Evolutionary conservation across 2,329 filamentous ascomycete genomes (phyloP).

Genomic region (Calonectria multiphialidica): DNA sequence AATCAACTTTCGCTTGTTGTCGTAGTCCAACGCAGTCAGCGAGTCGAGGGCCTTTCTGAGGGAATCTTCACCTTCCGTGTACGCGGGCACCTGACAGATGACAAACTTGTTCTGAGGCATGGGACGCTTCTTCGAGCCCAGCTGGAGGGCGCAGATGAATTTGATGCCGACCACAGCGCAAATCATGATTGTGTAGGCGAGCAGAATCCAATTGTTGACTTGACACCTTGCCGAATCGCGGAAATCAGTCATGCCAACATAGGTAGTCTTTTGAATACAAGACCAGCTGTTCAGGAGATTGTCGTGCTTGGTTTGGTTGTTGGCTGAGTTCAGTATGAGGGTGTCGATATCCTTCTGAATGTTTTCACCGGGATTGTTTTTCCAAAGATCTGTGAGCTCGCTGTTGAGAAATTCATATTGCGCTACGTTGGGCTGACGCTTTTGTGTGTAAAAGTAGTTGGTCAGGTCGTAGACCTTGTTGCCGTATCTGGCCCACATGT

Average conservation of each 20-base stretch:
- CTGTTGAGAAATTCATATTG: conserved; percentile 79
- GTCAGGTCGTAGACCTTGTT: conserved; percentile 88
- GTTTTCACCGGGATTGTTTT: conserved; percentile 81
- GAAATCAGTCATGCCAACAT: conserved; percentile 87
- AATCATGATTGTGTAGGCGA: conserved; percentile 88
- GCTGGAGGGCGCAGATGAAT: conserved; percentile 91
- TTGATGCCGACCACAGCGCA: conserved; percentile 85
- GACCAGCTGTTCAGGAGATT: conserved; percentile 75
- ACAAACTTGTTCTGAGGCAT: conserved; percentile 97
- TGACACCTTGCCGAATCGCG: conserved; percentile 80
- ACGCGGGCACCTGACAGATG: conserved; percentile 97
- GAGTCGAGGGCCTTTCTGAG: conserved; percentile 94
- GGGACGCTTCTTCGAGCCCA: conserved; percentile 90
- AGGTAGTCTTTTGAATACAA: conserved; percentile 89
- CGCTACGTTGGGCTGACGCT: conserved; percentile 64
- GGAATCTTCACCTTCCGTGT: conserved; percentile 97
- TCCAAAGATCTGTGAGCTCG: conserved; percentile 75
- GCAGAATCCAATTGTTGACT: conserved; percentile 90
- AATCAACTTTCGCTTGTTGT: conserved; percentile 98
- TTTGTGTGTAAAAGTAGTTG: conserved; percentile 86
- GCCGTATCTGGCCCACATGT: conserved; percentile 85
- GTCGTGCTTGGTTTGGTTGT: conserved; percentile 62
- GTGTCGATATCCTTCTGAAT: conserved; percentile 76
- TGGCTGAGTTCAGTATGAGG: conserved; percentile 57
- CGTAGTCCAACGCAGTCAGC: conserved; percentile 93